These are phyloP conservation scores for Sedum album DNA, from an alignment of 164 flowering plant species.

Conservation along the genomic window DNA sequence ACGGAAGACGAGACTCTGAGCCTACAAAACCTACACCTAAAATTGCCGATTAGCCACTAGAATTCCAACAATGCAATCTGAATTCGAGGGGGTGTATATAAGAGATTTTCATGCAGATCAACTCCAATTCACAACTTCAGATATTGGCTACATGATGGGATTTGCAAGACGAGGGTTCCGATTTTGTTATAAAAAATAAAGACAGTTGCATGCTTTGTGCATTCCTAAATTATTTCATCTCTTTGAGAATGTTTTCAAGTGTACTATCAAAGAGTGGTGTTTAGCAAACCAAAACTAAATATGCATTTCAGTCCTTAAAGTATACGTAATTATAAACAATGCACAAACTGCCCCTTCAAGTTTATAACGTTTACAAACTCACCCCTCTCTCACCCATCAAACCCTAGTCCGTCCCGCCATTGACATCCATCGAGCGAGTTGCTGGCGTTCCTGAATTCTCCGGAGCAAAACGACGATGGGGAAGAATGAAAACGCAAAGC, in stretches of 20 bases:
- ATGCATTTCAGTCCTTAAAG: too few species aligned
- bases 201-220: background rate
- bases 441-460: too few species aligned
- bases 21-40: background rate
- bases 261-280: too few species aligned
- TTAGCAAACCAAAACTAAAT: too few species aligned
- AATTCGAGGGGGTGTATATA: constrained; percentile 1
- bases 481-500: constrained; percentile 58
- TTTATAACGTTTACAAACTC: too few species aligned
- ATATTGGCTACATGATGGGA: background rate
- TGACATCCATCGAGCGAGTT: too few species aligned
- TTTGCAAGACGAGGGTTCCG: background rate
- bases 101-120: background rate
- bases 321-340: too few species aligned
- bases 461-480: constrained; percentile 26
- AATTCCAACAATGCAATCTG: background rate
- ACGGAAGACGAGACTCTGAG: constrained; percentile 4
- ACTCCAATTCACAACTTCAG: background rate
- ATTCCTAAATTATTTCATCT: too few species aligned
- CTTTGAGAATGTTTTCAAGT: too few species aligned
- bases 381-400: too few species aligned
- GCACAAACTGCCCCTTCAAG: too few species aligned
- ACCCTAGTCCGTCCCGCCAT: too few species aligned
- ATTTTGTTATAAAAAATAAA: background rate
- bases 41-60: background rate